phyloP scores from a whole-genome alignment of 768 basidiomycete genomes.

The Agrocybe praecox region DNA sequence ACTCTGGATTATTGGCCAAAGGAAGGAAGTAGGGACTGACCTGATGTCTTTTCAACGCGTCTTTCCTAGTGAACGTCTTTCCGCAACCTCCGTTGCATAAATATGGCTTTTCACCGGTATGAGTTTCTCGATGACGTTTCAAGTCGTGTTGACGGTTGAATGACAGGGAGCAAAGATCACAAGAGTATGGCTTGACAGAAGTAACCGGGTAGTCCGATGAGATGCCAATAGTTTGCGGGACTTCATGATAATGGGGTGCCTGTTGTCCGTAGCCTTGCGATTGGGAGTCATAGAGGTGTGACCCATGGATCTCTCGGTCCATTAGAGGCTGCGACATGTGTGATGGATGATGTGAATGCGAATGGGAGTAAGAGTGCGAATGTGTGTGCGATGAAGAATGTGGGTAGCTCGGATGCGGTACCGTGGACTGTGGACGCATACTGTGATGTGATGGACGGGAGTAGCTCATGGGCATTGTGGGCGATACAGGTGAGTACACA shows the following conservation, averaged over 20 bases:
- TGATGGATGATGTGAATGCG: neutral
- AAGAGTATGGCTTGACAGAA: constrained; percentile 64
- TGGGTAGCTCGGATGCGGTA: constrained; percentile 30
- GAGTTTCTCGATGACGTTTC: constrained; percentile 83
- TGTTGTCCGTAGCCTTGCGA: constrained; percentile 14
- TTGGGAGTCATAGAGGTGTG: neutral
- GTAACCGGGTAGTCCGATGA: constrained; percentile 58
- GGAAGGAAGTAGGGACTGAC: constrained; percentile 36
- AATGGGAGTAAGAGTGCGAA: constrained; percentile 30
- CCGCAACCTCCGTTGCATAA: constrained; percentile 83
- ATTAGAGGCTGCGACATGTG: neutral
- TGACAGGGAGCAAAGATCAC: constrained; percentile 75
- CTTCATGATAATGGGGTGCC: constrained; percentile 34
- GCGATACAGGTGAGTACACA: constrained; percentile 25
- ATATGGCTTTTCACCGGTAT: constrained; percentile 85
- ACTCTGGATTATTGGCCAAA: constrained; percentile 13
- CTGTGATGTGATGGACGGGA: constrained; percentile 23
- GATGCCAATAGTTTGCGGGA: constrained; percentile 35
- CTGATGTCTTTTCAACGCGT: constrained; percentile 86
- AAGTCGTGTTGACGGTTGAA: constrained; percentile 88
- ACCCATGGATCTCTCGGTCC: neutral
- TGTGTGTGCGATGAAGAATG: constrained; percentile 37
- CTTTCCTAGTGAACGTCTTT: constrained; percentile 87
- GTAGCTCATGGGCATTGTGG: constrained; percentile 18
- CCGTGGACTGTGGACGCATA: constrained; percentile 32